phyloP scores from a whole-genome alignment of 129 eudicot species.

The Helianthus tuberosus region DNA sequence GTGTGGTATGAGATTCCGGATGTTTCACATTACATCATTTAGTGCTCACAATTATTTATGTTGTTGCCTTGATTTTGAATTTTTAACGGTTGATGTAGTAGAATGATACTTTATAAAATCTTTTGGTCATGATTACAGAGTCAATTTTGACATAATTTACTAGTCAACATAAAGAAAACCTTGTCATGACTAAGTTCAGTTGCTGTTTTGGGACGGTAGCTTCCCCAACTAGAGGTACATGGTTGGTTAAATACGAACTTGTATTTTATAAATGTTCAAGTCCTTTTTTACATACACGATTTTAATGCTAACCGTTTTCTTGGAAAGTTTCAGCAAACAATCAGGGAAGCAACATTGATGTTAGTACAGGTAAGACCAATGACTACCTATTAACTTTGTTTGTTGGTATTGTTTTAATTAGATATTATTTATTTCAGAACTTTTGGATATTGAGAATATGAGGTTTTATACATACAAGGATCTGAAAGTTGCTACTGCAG shows the following conservation, averaged over 20 bases:
- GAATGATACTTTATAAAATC: not conserved
- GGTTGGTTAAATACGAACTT: not conserved
- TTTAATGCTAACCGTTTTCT: slow-evolving; percentile 8
- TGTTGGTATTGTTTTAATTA: slow-evolving; percentile 1
- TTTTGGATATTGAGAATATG: slow-evolving; percentile 51
- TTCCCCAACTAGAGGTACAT: slow-evolving; percentile 54
- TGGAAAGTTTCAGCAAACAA: slow-evolving; percentile 20
- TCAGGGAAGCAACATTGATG: slow-evolving; percentile 14
- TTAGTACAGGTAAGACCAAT: slow-evolving; percentile 17
- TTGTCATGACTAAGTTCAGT: slow-evolving; percentile 55
- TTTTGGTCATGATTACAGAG: slow-evolving; percentile 13
- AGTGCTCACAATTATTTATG: not conserved
- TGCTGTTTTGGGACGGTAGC: slow-evolving; percentile 45
- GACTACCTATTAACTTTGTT: not conserved
- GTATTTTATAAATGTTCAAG: slow-evolving; percentile 1
- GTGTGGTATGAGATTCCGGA: too few species aligned
- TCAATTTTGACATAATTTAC: slow-evolving; percentile 9
- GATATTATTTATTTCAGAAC: slow-evolving; percentile 50
- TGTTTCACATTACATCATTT: not conserved
- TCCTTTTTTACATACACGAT: too few species aligned
- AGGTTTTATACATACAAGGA: slow-evolving; percentile 64
- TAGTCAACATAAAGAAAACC: slow-evolving; percentile 28
- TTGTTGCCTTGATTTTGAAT: not conserved
- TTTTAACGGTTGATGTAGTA: not conserved
- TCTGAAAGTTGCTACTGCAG: slow-evolving; percentile 54